Base-by-base conservation (phyloP, 805 yeast genomes). In the Candida yuanshanica region DNA sequence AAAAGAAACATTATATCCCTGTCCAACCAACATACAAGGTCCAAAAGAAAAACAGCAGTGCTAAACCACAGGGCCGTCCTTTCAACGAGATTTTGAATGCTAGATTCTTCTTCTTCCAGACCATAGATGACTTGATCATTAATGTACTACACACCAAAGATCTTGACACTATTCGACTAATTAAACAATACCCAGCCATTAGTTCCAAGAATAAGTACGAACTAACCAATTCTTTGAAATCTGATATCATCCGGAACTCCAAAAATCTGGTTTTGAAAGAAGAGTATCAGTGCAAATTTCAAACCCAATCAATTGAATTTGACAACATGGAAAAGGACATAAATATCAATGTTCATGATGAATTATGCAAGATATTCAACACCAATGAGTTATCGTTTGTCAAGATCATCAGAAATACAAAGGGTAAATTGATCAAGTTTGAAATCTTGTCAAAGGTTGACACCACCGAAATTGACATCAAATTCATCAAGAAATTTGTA, bases 341-440 rank as follows among this genome's bases (percentile, higher is more conserved):
- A 37, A 50, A 37, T 46, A 52, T 29, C 20, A 38, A 46, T 26
- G 46, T 55, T 11, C 43, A 46, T 29, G 33, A 43, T 14, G 54
- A 53, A 6, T 39, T 56, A 7, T 50, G 56, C 35, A 25, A 38
- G 2, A 33, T 42, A 13, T 55, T 53, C 31, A 24, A 46, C 5
- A 40, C 47, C 10, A 25, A 41, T 2, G 49, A 47, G 3, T 55
- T 68, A 37, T 55, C 59, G 4, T 69, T 68, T 37, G 62, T 66
- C 10, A 63, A 64, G 41, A 59, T 66, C 16, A 60, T 65, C 21
- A 56, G 74, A 50, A 66, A 65, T 41, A 60, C 57, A 32, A 59
- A 58, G 36, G 72, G 73, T 1, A 58, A 56, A 33, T 46, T 69
- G 12, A 51, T 68, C 25, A 69, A 68, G 38, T 45, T 68, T 37